Conservation (phyloP, 768 basidiomycete genomes). For the Russula foetens region DNA sequence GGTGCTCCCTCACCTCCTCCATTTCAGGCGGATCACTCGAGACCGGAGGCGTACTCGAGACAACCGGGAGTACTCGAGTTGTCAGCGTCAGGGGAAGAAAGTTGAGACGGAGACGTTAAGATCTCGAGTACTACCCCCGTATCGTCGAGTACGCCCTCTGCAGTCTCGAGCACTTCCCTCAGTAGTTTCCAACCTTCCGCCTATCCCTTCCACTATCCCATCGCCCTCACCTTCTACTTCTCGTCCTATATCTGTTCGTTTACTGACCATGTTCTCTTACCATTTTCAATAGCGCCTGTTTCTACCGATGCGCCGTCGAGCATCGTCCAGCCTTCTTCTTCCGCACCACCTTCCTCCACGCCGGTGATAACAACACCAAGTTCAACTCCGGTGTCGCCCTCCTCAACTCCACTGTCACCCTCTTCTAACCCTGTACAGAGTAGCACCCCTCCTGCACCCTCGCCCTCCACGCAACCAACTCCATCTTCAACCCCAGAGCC, state of each 20-base stretch:
- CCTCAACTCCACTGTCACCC: neutral
- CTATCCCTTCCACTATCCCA: neutral
- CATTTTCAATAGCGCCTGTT: neutral
- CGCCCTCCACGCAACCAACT: neutral
- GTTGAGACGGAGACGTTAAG: no score
- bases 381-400: neutral
- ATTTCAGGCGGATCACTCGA: no score
- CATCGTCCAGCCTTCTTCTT: no score
- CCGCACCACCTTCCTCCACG: no score
- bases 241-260: neutral
- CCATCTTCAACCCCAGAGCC: no score
- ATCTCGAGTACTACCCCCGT: neutral
- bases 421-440: neutral
- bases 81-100: no score
- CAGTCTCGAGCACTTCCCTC: neutral
- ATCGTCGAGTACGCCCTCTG: neutral
- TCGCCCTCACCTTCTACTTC: neutral
- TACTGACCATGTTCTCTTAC: neutral
- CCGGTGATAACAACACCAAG: neutral
- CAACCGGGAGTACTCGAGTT: no score
- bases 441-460: neutral
- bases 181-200: neutral
- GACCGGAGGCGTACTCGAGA: no score
- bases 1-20: neutral
- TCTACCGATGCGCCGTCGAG: neutral